Conservation (phyloP, 257 asterid genomes). For the Solanum habrochaites region DNA sequence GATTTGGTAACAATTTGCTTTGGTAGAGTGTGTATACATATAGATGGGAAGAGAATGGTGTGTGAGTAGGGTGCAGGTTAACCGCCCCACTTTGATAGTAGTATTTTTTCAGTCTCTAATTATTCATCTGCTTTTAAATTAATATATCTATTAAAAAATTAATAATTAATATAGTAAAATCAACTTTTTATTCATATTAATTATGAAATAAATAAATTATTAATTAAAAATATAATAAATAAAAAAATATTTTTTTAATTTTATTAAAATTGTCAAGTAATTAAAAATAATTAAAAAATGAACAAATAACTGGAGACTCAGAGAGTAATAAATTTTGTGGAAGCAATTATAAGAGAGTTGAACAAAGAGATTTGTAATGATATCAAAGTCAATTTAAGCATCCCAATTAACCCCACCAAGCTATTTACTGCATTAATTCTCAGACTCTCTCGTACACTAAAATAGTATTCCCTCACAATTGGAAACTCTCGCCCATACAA, state of each 20-base stretch:
- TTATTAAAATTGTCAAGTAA: too few relatives aligned
- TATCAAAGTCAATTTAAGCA: not conserved
- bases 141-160: too few relatives aligned
- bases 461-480: not conserved
- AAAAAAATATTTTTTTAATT: too few relatives aligned
- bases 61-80: slow-evolving; percentile 3
- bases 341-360: slow-evolving; percentile 26
- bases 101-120: too few relatives aligned
- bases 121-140: too few relatives aligned
- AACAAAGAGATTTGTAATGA: slow-evolving; percentile 7
- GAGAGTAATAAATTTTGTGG: slow-evolving; percentile 1
- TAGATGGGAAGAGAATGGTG: not conserved
- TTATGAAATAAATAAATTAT: too few relatives aligned
- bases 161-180: too few relatives aligned
- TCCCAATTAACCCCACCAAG: too few relatives aligned
- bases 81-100: slow-evolving; percentile 16
- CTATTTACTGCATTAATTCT: not conserved
- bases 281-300: too few relatives aligned
- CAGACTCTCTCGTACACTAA: not conserved
- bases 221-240: too few relatives aligned
- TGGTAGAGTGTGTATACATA: not conserved
- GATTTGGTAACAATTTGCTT: not conserved
- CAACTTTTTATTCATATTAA: too few relatives aligned
- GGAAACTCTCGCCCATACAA: not conserved
- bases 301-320: too few relatives aligned